Base-by-base conservation (phyloP, 495 filamentous ascomycete genomes). In the Aspergillus nidulans region DNA sequence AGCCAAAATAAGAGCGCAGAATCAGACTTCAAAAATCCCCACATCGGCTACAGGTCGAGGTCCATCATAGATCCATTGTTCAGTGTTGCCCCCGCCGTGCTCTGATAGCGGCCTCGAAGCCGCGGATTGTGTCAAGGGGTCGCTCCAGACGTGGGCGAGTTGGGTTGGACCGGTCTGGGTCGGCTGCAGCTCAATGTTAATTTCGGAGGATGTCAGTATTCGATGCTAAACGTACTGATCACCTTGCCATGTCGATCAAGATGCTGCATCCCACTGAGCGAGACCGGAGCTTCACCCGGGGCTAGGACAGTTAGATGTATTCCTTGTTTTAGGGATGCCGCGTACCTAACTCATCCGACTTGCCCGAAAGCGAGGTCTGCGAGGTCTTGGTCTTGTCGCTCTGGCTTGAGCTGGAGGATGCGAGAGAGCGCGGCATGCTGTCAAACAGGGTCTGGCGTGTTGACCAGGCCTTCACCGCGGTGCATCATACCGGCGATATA, bases 81-180 rank as follows among this genome's bases (percentile, higher is more conserved):
- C n/a, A n/a, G n/a, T 69, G 63, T 30, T 67, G 59, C 42, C 67
- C 65, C 20, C 63, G 67, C 40, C 65, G 64, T 2, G 62, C 77
- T 58, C 96, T 89, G 68, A 97, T 96, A 12, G 90, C 91, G 21
- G 87, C 90, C 64, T 98, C 88, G 62, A 97, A 97, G 8, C 83
- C 85, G 53, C 90, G 83, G 58, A 98, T 96, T 0, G 92, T 98
- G 59, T 97, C 92, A 12, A 98, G 71, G 12, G 92, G 92, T 19
- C 92, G 83, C 73, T 98, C 92, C 75, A 90, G 81, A 54, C 92
- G 85, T 55, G 77, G 85, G 52, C 92, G 83, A 10, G 92, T 97
- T 4, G 92, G 92, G 42, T 76, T 76, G 13, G 69, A 73, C 8
- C 58, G 61, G 51, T 76, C 72, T 9, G 72, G 72, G 36, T 76